A percentile compares a stretch with the other conserved stretches of the same genome.
These are phyloP conservation scores for Batkoa obscura DNA, from an alignment of 371 early-diverging fungal genomes.

Conservation along the genomic window DNA sequence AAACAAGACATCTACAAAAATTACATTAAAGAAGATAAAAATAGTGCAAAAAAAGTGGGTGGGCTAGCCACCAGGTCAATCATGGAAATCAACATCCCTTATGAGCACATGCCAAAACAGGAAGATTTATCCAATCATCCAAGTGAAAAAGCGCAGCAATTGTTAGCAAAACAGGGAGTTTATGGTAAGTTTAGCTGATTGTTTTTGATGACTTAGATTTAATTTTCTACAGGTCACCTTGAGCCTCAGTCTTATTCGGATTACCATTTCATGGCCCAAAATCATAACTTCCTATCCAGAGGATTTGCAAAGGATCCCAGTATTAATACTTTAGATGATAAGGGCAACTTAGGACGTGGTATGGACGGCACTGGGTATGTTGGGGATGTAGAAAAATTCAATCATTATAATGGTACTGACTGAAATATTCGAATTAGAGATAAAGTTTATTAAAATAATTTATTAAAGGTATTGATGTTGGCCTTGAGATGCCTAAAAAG, in stretches of 20 bases:
- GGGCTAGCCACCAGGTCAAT: background rate
- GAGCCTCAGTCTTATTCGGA: constrained; percentile 63
- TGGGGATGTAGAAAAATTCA: constrained; percentile 38
- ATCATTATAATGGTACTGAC: constrained; percentile 11
- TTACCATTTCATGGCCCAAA: constrained; percentile 51
- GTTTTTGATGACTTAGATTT: background rate
- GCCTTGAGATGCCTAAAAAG: constrained; percentile 22
- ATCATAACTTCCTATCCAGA: constrained; percentile 55
- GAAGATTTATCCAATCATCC: background rate
- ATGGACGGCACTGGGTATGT: constrained; percentile 42
- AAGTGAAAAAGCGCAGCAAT: constrained; percentile 1
- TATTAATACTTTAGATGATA: constrained; percentile 16
- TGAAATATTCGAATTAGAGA: too few relatives aligned
- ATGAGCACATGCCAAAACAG: background rate
- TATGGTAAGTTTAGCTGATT: background rate
- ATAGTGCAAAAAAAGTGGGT: background rate
- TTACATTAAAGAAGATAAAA: constrained; percentile 1
- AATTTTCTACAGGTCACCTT: constrained; percentile 35
- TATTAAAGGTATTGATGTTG: background rate
- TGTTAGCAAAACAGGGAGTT: background rate
- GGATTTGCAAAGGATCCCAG: constrained; percentile 78
- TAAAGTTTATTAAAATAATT: constrained; percentile 2
- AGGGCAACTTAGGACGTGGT: constrained; percentile 30
- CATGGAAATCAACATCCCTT: constrained; percentile 1
- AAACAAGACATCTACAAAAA: background rate